Conservation (phyloP, 108 stramenopile genomes). For the Discostella stelligeroides region DNA sequence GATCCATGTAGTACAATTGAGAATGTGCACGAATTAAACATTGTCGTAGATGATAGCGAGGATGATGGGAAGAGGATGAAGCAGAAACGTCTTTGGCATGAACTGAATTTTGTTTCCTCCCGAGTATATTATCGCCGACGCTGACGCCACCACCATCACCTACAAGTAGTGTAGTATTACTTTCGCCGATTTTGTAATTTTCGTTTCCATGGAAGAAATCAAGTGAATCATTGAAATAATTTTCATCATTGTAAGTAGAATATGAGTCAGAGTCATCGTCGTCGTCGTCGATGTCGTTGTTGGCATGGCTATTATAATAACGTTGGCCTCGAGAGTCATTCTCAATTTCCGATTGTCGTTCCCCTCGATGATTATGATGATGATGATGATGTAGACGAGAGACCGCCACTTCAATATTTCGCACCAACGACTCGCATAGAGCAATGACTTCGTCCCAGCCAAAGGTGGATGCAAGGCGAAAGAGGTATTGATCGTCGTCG, state of each 20-base stretch:
- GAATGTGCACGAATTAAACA: background rate
- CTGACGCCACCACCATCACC: too few species aligned
- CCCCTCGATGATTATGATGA: too few species aligned
- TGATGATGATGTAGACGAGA: too few species aligned
- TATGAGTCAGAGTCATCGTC: background rate
- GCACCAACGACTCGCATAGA: conserved; percentile 16
- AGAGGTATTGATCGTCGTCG: conserved; percentile 43
- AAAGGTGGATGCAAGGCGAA: conserved; percentile 38
- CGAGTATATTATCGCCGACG: background rate
- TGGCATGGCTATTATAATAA: background rate
- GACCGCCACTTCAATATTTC: conserved; percentile 16
- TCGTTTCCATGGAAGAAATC: background rate
- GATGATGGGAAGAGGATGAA: background rate
- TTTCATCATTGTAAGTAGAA: background rate
- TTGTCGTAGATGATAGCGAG: background rate
- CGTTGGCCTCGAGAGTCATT: too few species aligned
- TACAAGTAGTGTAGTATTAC: too few species aligned
- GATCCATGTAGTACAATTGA: conserved; percentile 32
- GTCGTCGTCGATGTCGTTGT: background rate
- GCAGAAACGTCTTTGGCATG: background rate
- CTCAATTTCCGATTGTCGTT: too few species aligned
- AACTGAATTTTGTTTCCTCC: too few species aligned
- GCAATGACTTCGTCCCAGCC: conserved; percentile 37
- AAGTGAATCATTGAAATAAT: conserved; percentile 21
- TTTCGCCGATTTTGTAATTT: too few species aligned